Base-by-base conservation (phyloP, 2,329 filamentous ascomycete genomes). In the Fusarium sp. region DNA sequence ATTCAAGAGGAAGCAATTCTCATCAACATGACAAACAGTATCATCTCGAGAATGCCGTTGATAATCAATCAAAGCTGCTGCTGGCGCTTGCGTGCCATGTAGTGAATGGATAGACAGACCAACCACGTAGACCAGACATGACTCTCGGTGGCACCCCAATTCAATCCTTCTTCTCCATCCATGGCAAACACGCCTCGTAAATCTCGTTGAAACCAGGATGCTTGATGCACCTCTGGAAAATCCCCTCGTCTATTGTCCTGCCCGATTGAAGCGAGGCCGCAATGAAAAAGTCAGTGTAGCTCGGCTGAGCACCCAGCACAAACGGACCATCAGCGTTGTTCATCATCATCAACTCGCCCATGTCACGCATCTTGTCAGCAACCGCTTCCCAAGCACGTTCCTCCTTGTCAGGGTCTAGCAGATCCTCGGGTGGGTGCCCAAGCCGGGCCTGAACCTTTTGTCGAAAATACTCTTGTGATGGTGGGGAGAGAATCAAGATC, bases 221-320 rank as follows among this genome's bases (percentile, higher is more conserved):
- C 6, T 2, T 6, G 4, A 35, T 6, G 17, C 44, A 61, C 3
- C 57, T 15, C 13, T 45, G 35, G 0, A 55, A 60, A 2, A 55
- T 17, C 4, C 7, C 17, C 8, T 60, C 49, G 25, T 60, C 56
- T 27, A 60, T 21, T 6, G 31, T 55, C 27, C 44, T 60, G 1
- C 31, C 13, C 0, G 49, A 60, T 4, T 60, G 57, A 7, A 60
- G 57, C 1, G 57, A 55, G 8, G 21, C 56, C 4, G 56, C 49
- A 1, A 60, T 50, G 4, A 60, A 49, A 4, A 60, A 60, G 21
- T 60, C 57, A 3, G 49, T 49, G 8, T 60, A 55, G 1, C 35
- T 60, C 7, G 57, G 57, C 25, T 9, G 23, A 8, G 36, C 44
- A 2, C 57, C 56, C 7, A 60, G 0, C 1, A 60, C 8, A 4